These are phyloP conservation scores for Prosopis cineraria DNA, from an alignment of 306 rosid species.

Conservation along the genomic window DNA sequence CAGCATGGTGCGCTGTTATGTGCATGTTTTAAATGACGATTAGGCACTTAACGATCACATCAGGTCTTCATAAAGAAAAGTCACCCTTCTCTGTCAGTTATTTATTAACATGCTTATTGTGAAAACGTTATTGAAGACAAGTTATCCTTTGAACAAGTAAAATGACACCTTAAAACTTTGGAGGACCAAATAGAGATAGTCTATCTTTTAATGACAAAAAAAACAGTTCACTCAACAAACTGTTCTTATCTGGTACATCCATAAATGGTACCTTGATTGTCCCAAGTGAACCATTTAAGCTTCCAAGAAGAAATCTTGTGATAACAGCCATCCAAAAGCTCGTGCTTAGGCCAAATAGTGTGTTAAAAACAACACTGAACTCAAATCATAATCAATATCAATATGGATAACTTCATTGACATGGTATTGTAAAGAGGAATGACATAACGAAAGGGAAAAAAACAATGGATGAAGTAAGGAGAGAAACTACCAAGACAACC, in stretches of 20 bases:
- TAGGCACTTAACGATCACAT: too few species aligned
- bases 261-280: constrained; percentile 67
- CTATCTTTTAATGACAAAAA: background rate
- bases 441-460: background rate
- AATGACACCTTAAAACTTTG: background rate
- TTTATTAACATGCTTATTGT: too few species aligned
- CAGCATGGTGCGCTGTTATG: too few species aligned
- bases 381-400: background rate
- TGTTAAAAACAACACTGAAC: constrained; percentile 74
- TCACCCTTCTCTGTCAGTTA: too few species aligned
- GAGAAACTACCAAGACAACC: background rate
- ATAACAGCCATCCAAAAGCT: constrained; percentile 81
- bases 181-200: background rate
- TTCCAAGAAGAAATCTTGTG: constrained; percentile 82
- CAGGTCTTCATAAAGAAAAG: too few species aligned
- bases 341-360: constrained; percentile 85
- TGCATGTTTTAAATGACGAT: too few species aligned
- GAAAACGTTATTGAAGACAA: background rate
- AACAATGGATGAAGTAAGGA: background rate
- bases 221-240: background rate
- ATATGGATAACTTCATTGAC: background rate
- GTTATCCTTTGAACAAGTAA: background rate
- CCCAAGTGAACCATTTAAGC: constrained; percentile 78
- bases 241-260: background rate
- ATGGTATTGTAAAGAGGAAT: background rate